A percentile compares a stretch with the other conserved stretches of the same genome.
phyloP scores from a whole-genome alignment of 2,329 filamentous ascomycete species.

The Aspergillus ochraceoroseus region DNA sequence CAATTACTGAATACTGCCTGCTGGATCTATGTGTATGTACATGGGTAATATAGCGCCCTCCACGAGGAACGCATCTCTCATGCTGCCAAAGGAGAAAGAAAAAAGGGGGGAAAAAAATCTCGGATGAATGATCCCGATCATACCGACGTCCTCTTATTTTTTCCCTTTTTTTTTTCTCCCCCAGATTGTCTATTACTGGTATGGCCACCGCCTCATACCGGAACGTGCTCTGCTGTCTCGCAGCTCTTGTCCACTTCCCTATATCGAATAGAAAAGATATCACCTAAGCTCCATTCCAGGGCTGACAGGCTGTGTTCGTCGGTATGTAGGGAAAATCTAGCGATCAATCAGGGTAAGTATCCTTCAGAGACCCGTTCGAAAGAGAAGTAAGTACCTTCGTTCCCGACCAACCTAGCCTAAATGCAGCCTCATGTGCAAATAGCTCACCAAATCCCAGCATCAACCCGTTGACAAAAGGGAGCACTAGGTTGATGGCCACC shows the following conservation, averaged over 20 bases:
- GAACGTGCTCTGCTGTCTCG: constrained; percentile 60
- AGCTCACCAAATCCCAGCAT: constrained; percentile 98
- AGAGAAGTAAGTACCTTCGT: constrained; percentile 69
- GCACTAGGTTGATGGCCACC: constrained; percentile 87
- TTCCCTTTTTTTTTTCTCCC: constrained; percentile 44
- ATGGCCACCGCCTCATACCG: too few species aligned
- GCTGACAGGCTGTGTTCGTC: constrained; percentile 58
- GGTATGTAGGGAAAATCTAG: constrained; percentile 57
- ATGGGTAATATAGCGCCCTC: constrained; percentile 14
- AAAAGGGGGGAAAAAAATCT: constrained; percentile 2
- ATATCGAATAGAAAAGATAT: constrained; percentile 56
- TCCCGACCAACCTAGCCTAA: constrained; percentile 83
- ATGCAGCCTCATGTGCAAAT: constrained; percentile 93
- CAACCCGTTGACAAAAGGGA: constrained; percentile 95
- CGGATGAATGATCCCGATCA: too few species aligned
- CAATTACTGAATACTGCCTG: constrained; percentile 18
- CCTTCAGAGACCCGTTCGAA: neutral
- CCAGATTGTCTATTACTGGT: constrained; percentile 42
- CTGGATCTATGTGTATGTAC: constrained; percentile 34
- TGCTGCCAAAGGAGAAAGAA: constrained; percentile 11
- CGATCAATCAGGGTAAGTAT: neutral
- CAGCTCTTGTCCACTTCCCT: constrained; percentile 50
- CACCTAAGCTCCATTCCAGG: constrained; percentile 78
- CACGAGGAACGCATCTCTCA: constrained; percentile 22
- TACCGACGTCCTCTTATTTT: constrained; percentile 6